Conservation (phyloP, 176 grass and related monocot genomes). For the Puya raimondii region DNA sequence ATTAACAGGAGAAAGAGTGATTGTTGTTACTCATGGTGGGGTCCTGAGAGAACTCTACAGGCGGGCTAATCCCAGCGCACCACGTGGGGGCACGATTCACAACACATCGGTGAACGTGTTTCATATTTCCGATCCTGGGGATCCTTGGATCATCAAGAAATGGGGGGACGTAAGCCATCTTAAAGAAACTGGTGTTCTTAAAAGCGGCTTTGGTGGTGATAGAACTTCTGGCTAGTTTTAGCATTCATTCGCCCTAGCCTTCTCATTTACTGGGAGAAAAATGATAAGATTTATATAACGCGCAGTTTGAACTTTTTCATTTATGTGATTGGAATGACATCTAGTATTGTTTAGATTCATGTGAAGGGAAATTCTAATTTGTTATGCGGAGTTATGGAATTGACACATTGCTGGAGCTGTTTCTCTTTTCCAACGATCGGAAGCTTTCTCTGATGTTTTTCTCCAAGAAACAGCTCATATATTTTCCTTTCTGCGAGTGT, state of each 20-base stretch:
- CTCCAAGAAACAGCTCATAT: too few relatives aligned
- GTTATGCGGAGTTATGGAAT: too few relatives aligned
- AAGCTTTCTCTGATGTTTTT: too few relatives aligned
- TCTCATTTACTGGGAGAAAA: neutral
- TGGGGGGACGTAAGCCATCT: slow-evolving; percentile 60
- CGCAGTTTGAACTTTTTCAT: too few relatives aligned
- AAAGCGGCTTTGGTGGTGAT: slow-evolving; percentile 63
- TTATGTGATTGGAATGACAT: too few relatives aligned
- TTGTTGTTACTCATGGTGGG: slow-evolving; percentile 67
- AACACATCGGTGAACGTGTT: slow-evolving; percentile 67
- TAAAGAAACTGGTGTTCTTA: slow-evolving; percentile 34
- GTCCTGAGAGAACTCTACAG: slow-evolving; percentile 61
- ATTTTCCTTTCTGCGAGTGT: too few relatives aligned
- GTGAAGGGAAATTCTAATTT: too few relatives aligned
- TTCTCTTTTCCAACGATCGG: too few relatives aligned
- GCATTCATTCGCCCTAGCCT: neutral
- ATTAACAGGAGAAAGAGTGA: slow-evolving; percentile 63
- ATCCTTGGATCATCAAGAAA: slow-evolving; percentile 54
- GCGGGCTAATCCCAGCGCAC: slow-evolving; percentile 28
- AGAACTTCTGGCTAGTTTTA: slow-evolving; percentile 42
- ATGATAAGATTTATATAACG: neutral
- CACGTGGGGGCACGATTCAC: slow-evolving; percentile 41
- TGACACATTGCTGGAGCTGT: too few relatives aligned
- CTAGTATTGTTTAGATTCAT: too few relatives aligned
- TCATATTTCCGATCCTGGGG: slow-evolving; percentile 43